phyloP scores from a whole-genome alignment of 2,329 filamentous ascomycete species.

The Colletotrichum spaethianum region DNA sequence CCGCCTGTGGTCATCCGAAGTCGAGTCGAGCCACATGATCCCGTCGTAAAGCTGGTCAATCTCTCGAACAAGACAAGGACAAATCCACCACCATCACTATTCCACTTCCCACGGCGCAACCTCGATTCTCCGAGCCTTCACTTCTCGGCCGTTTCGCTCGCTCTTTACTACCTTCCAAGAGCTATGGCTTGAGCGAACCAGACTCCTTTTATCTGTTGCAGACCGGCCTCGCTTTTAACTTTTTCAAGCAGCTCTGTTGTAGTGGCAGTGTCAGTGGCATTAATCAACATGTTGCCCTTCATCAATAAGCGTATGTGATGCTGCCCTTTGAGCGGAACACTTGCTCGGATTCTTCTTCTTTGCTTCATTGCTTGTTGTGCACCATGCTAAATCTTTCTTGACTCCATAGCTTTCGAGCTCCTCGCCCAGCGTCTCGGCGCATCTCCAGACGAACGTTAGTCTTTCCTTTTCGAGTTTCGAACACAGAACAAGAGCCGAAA shows the following conservation, averaged over 20 bases:
- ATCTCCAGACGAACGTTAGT: slow-evolving; percentile 63
- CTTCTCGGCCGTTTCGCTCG: background rate
- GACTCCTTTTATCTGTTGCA: background rate
- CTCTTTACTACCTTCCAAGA: background rate
- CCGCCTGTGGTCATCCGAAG: background rate
- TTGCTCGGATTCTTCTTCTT: background rate
- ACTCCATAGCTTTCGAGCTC: slow-evolving; percentile 58
- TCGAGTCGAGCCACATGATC: background rate
- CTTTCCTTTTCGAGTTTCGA: background rate
- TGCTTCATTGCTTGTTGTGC: background rate
- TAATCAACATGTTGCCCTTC: slow-evolving; percentile 47
- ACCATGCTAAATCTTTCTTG: slow-evolving; percentile 20
- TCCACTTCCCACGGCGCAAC: background rate
- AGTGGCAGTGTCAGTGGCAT: background rate
- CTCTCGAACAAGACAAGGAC: background rate
- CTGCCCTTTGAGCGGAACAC: background rate
- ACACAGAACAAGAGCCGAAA: background rate
- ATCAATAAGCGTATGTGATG: slow-evolving; percentile 46
- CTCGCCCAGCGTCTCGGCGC: slow-evolving; percentile 58
- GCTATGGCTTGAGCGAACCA: slow-evolving; percentile 4
- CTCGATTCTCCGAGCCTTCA: slow-evolving; percentile 1
- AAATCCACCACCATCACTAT: background rate
- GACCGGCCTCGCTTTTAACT: background rate
- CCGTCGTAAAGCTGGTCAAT: background rate
- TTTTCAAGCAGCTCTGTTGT: background rate